Evolutionary conservation across 306 rosid species (phyloP).

Genomic region (Leucaena leucocephala): DNA sequence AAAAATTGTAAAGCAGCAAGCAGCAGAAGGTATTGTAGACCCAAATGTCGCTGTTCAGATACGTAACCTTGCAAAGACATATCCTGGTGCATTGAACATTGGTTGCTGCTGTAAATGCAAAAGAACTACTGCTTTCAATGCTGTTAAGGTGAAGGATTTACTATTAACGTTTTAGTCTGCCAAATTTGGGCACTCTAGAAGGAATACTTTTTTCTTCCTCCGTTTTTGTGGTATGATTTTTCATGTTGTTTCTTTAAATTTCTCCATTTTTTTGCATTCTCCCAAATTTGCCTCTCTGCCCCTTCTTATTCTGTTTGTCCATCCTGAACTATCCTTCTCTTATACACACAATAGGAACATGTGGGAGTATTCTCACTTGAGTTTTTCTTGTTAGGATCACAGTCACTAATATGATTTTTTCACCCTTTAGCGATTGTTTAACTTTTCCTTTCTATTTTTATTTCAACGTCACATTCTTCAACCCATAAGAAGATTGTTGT

Average conservation of each 20-base stretch:
- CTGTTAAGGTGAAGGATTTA: conserved; percentile 69
- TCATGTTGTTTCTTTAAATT: not conserved
- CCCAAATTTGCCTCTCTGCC: not conserved
- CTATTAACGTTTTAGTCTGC: conserved; percentile 19
- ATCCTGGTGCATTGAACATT: conserved; percentile 55
- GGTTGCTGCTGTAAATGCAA: conserved; percentile 71
- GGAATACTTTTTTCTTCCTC: conserved; percentile 20
- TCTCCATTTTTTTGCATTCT: not conserved
- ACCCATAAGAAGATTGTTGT: not conserved
- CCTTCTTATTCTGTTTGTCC: not conserved
- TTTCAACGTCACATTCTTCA: conserved; percentile 3
- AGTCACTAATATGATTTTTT: not conserved
- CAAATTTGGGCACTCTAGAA: conserved; percentile 24
- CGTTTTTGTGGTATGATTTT: conserved; percentile 13
- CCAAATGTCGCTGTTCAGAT: conserved; percentile 77
- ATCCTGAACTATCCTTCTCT: conserved; percentile 13
- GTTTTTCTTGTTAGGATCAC: not conserved
- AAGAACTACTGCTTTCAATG: conserved; percentile 58
- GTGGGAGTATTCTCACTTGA: conserved; percentile 13
- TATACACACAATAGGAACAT: not conserved
- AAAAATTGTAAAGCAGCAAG: conserved; percentile 61
- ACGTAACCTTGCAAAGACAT: conserved; percentile 76
- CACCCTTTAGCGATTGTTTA: not conserved
- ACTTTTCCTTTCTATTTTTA: not conserved
- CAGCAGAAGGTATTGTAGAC: conserved; percentile 48